Percentiles rank a stretch among this genome's conserved stretches.
Evolutionary conservation across 148 eudicot genomes (phyloP).

Genomic region (Chenopodium quinoa): DNA sequence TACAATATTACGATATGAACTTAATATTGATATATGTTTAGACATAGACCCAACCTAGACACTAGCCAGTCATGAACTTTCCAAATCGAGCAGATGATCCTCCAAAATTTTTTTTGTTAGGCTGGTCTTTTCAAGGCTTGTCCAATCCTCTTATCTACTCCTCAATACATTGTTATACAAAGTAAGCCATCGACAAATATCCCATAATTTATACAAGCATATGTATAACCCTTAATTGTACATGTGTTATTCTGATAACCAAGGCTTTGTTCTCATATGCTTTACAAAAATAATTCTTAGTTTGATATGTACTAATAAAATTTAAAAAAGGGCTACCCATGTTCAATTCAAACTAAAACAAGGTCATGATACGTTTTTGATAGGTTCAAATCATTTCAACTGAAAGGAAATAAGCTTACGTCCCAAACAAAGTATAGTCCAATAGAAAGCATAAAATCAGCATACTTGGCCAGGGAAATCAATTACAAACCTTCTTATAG

Average conservation of each 20-base stretch:
- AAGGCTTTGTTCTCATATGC: no score
- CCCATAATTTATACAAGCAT: background rate
- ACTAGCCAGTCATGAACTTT: background rate
- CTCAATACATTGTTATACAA: background rate
- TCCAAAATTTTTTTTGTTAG: background rate
- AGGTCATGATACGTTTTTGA: background rate
- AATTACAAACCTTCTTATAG: slow-evolving; percentile 77
- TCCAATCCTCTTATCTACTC: background rate
- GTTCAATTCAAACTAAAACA: background rate
- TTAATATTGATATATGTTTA: background rate
- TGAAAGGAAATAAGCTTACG: background rate
- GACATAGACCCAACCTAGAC: background rate
- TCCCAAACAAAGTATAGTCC: background rate
- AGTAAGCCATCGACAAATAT: background rate
- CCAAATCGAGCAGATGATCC: background rate
- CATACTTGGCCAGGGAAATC: background rate
- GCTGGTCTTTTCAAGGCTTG: background rate
- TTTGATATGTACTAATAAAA: no score
- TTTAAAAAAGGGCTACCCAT: background rate
- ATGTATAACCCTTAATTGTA: background rate
- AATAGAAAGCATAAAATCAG: background rate
- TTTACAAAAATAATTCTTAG: no score
- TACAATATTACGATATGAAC: no score
- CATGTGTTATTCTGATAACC: no score
- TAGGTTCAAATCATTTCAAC: background rate